Base-by-base conservation (phyloP, 1,284 basidiomycete species). In the Ustilago curta region DNA sequence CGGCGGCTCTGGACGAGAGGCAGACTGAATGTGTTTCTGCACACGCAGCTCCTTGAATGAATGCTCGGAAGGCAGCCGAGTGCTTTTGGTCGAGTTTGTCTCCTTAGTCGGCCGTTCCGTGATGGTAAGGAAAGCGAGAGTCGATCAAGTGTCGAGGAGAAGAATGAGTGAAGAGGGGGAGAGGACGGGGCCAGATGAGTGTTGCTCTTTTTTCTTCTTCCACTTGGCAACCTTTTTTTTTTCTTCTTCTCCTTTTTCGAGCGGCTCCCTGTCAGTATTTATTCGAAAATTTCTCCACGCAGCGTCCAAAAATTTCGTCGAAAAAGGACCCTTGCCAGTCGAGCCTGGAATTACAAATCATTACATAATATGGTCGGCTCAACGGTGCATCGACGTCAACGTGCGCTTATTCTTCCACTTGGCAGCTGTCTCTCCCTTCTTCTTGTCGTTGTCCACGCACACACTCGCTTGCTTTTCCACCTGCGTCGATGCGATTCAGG, bases 401-500 rank as follows among this genome's bases (percentile, higher is more conserved):
- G 51, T 66, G 57, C 56, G 39, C 19, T 39, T 39, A 42, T 32
- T 25, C 49, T 32, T 14, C 8, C 9, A 3, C 42, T 39, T 40
- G 35, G 35, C 29, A 14, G 14, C 19, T 39, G 16, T 6, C 29
- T 16, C 21, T 56, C 39, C 31, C 11, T n/a, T 35, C 48, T 29
- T 48, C 50, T 31, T 44, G 3, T 37, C 31, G 19, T 12, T 23
- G 47, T 19, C n/a, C 6, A 25, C 37, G 8, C n/a, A 16, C 25
- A 2, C 25, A 2, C 14, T 23, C 27, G n/a, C 48, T n/a, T n/a
- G 37, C 12, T 48, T 9, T 29, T 23, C 19, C 50, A 8, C 19
- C 25, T 27, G 27, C 35, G 40, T 70, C 61, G 48, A 63, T 65
- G 60, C 60, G 44, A 37, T 59, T 55, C 37, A 31, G 19, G 12